Evolutionary conservation across 2,329 filamentous ascomycete species (phyloP), one percentile per base, ranked within the genome.

Genomic region (Colletotrichum orchidophilum): DNA sequence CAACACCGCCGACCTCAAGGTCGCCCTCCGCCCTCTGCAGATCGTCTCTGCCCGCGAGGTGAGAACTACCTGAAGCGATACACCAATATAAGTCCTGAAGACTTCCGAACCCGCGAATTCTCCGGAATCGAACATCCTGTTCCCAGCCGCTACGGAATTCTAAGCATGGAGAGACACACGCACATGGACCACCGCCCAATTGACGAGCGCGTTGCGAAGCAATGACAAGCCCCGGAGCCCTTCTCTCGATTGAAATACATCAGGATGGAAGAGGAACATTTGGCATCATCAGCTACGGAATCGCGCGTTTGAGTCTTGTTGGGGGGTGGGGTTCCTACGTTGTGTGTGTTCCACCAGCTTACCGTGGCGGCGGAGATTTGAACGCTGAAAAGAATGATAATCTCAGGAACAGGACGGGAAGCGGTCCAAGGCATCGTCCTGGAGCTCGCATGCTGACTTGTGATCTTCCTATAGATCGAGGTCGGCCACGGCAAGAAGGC

Each of bases 401-500:
- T 75, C 72, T 75, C 66, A 68, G 88, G 89, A 91, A 90, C 88
- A 89, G 90, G 90, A 91, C 90, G 90, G 90, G 90, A 91, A 91
- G 90, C 90, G 90, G 90, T 92, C 90, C 90, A 92, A 87, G 88
- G 87, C 86, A 86, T 85, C 82, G 81, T 89, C 88, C 88, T 91
- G 90, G 90, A 92, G 90, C 88, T 92, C 90, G 90, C 90, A 91
- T 90, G 90, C 90, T 92, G 90, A 92, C 88, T 91, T 88, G 86
- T 78, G 77, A 85, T 86, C 91, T 88, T 89, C 80, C 76, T 84
- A 81, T 88, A 99, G 96, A 96, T 99, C 91, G 96, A 99, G 91
- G 96, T 98, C 89, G 96, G 96, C 90, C 95, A 98, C 91, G 96
- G 96, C 92, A 97, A 97, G 92, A 99, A 98, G 93, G 96, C 96